A percentile compares a stretch with the other conserved stretches of the same genome.
These are phyloP conservation scores for Candida mesenterica DNA, from an alignment of 1,139 yeast species.

Conservation along the genomic window DNA sequence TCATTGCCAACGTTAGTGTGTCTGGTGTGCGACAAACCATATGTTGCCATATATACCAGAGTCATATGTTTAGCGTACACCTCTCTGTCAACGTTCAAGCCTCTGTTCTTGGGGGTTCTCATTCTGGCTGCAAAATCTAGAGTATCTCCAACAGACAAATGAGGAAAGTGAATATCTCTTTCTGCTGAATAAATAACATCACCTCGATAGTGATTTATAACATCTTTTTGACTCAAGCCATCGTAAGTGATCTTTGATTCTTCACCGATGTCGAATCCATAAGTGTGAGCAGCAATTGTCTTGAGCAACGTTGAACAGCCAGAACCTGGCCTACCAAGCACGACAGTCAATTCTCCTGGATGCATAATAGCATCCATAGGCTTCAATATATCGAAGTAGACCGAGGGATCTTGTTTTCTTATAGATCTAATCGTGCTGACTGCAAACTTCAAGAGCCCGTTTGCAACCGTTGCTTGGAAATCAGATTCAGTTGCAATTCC, in stretches of 20 bases:
- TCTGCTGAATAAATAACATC: constrained; percentile 29
- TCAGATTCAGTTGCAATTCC: constrained; percentile 80
- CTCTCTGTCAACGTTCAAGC: constrained; percentile 26
- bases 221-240: constrained; percentile 21
- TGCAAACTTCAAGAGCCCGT: constrained; percentile 33
- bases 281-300: constrained; percentile 66
- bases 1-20: constrained; percentile 26
- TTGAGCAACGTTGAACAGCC: constrained; percentile 81
- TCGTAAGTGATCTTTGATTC: constrained; percentile 40
- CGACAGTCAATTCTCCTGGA: constrained; percentile 76
- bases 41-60: constrained; percentile 21
- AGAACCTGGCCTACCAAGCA: constrained; percentile 80
- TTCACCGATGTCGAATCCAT: constrained; percentile 62
- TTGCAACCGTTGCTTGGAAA: constrained; percentile 71
- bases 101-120: constrained; percentile 29
- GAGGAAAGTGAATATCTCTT: constrained; percentile 27
- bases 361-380: constrained; percentile 65
- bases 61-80: constrained; percentile 21
- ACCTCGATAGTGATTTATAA: constrained; percentile 24
- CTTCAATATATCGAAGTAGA: constrained; percentile 54
- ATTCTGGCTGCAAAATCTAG: constrained; percentile 27
- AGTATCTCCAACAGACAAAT: constrained; percentile 28
- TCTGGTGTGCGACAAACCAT: constrained; percentile 20
- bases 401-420: constrained; percentile 22
- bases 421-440: constrained; percentile 17